Evolutionary conservation across 2,329 filamentous ascomycete species (phyloP).

Genomic region (Apiospora malaysiana): DNA sequence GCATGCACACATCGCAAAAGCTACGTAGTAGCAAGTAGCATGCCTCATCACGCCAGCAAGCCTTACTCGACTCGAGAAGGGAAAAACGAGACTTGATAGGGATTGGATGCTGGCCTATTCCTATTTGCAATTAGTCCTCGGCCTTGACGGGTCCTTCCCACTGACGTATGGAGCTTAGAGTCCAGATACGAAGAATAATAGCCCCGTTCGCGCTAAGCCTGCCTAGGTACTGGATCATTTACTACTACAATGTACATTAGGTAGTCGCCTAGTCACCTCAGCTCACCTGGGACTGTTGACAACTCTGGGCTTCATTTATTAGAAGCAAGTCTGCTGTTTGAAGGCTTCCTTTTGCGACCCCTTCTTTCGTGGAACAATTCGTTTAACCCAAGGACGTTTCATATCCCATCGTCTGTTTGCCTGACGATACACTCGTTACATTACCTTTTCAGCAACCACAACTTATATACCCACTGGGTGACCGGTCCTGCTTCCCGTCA

Average conservation of each 20-base stretch:
- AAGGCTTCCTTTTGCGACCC: neutral
- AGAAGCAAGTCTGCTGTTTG: slow-evolving; percentile 14
- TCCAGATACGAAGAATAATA: neutral
- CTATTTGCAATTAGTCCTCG: slow-evolving; percentile 3
- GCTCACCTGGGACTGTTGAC: neutral
- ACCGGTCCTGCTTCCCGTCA: neutral
- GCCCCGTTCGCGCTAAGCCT: slow-evolving; percentile 1
- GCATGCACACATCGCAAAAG: neutral
- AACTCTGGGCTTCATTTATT: slow-evolving; percentile 12
- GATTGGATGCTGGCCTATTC: neutral
- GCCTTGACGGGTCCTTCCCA: slow-evolving; percentile 3
- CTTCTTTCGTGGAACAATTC: slow-evolving; percentile 9
- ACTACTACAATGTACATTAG: neutral
- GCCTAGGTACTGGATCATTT: neutral
- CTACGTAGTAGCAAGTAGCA: neutral
- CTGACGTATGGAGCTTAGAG: slow-evolving; percentile 1
- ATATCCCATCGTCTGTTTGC: neutral
- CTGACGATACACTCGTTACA: slow-evolving; percentile 4
- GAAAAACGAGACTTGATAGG: neutral
- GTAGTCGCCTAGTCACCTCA: neutral
- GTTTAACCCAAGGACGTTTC: neutral
- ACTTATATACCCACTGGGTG: neutral
- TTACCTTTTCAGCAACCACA: neutral
- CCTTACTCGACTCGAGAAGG: neutral
- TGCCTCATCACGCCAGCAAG: neutral